Evolutionary conservation across 495 filamentous ascomycete species (phyloP).

Genomic region (Penicillium subrubescens): DNA sequence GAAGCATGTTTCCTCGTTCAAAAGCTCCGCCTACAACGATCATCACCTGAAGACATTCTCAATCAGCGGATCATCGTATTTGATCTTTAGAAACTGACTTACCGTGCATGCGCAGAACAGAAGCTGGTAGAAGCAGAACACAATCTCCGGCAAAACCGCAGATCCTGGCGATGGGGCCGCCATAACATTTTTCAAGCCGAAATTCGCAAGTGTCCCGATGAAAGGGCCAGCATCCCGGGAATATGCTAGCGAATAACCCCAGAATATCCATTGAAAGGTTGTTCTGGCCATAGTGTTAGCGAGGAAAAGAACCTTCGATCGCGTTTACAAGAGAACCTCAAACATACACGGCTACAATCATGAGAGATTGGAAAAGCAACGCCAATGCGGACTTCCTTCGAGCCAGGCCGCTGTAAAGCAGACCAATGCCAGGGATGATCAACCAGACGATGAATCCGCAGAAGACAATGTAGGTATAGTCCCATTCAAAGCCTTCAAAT

Average conservation of each 20-base stretch:
- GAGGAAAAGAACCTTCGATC: neutral
- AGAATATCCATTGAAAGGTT: slow-evolving; percentile 61
- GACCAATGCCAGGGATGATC: slow-evolving; percentile 60
- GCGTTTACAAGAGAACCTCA: neutral
- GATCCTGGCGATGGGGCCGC: slow-evolving; percentile 53
- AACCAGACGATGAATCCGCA: slow-evolving; percentile 59
- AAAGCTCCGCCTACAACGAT: slow-evolving; percentile 56
- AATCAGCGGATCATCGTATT: too few relatives aligned
- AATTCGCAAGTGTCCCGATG: slow-evolving; percentile 56
- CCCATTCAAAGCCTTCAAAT: slow-evolving; percentile 50
- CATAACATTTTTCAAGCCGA: slow-evolving; percentile 55
- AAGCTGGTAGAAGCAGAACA: slow-evolving; percentile 60
- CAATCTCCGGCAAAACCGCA: slow-evolving; percentile 54
- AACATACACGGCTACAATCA: slow-evolving; percentile 48
- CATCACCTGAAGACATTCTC: slow-evolving; percentile 36
- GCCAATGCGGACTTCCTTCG: slow-evolving; percentile 59
- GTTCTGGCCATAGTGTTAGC: slow-evolving; percentile 20
- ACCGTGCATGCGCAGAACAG: slow-evolving; percentile 61
- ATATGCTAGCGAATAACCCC: slow-evolving; percentile 60
- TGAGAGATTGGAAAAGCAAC: slow-evolving; percentile 59
- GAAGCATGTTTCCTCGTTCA: slow-evolving; percentile 57
- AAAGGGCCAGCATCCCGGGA: slow-evolving; percentile 51
- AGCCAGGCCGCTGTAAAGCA: slow-evolving; percentile 60
- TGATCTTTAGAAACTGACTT: neutral
- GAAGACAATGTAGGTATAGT: slow-evolving; percentile 54